phyloP scores from a whole-genome alignment of 768 basidiomycete genomes.

The Lepiota subincarnata region DNA sequence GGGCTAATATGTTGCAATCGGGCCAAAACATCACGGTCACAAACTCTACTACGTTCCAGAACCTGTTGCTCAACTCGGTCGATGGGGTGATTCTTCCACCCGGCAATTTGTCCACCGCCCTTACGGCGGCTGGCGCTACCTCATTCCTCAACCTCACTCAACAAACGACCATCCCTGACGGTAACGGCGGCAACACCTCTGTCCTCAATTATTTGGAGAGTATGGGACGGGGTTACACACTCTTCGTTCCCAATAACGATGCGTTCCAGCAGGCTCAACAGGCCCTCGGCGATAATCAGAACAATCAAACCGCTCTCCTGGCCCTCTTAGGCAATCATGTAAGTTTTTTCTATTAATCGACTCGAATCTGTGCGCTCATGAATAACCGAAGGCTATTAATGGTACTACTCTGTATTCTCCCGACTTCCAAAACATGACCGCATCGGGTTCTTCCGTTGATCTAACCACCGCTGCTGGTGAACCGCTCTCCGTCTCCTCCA shows the following conservation, averaged over 20 bases:
- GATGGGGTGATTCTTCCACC: constrained; percentile 52
- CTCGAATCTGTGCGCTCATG: background rate
- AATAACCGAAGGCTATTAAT: constrained; percentile 51
- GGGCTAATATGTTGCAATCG: background rate
- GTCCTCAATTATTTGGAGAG: constrained; percentile 29
- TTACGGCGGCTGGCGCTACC: constrained; percentile 40
- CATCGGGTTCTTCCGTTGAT: constrained; percentile 19
- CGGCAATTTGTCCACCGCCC: constrained; percentile 36
- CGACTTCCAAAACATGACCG: constrained; percentile 24
- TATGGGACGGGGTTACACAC: constrained; percentile 49
- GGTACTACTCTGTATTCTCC: constrained; percentile 65
- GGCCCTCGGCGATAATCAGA: constrained; percentile 26
- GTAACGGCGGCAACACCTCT: constrained; percentile 31
- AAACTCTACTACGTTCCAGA: constrained; percentile 35
- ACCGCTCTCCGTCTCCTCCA: constrained; percentile 44
- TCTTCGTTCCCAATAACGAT: constrained; percentile 60
- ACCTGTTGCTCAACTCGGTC: constrained; percentile 42
- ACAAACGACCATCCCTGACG: constrained; percentile 19
- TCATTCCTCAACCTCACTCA: constrained; percentile 30
- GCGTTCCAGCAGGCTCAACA: constrained; percentile 37
- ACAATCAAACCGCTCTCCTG: constrained; percentile 43
- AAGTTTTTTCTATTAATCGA: constrained; percentile 16
- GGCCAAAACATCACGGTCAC: constrained; percentile 28
- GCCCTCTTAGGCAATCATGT: constrained; percentile 60
- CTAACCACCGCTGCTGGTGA: constrained; percentile 57